Conservation (phyloP, 2,329 filamentous ascomycete genomes). For the Phaeosphaeriaceae sp. region DNA sequence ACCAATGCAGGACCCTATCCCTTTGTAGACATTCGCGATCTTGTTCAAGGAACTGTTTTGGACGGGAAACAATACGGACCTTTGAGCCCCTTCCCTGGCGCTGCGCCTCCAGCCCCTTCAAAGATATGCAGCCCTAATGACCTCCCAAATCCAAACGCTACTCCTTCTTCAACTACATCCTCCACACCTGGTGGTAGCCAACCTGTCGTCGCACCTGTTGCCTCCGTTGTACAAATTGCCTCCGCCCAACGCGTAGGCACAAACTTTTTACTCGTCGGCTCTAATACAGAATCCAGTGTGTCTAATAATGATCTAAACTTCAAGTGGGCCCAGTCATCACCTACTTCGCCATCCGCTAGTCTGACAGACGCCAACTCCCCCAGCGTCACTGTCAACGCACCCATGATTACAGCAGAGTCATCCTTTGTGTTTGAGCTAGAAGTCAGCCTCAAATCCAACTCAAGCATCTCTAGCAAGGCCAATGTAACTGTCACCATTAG, state of each 20-base stretch:
- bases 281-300: constrained; percentile 30
- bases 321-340: constrained; percentile 38
- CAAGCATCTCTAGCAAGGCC: constrained; percentile 28
- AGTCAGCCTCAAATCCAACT: constrained; percentile 33
- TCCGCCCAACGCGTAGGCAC: constrained; percentile 39
- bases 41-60: constrained; percentile 41
- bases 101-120: constrained; percentile 31
- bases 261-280: constrained; percentile 34
- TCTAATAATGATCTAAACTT: constrained; percentile 37
- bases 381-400: constrained; percentile 31
- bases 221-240: constrained; percentile 25
- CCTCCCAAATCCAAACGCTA: constrained; percentile 20
- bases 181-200: constrained; percentile 3
- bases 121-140: constrained; percentile 32
- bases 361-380: constrained; percentile 29
- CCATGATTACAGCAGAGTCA: constrained; percentile 26
- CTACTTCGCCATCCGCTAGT: constrained; percentile 23
- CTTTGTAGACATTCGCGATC: constrained; percentile 45
- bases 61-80: constrained; percentile 46
- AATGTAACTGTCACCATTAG: constrained; percentile 37
- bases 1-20: constrained; percentile 33
- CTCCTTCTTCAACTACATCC: constrained; percentile 8
- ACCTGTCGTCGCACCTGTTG: constrained; percentile 18
- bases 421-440: constrained; percentile 38
- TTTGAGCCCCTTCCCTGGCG: constrained; percentile 47